These are phyloP conservation scores for Suillus discolor DNA, from an alignment of 768 basidiomycete genomes.

Conservation along the genomic window DNA sequence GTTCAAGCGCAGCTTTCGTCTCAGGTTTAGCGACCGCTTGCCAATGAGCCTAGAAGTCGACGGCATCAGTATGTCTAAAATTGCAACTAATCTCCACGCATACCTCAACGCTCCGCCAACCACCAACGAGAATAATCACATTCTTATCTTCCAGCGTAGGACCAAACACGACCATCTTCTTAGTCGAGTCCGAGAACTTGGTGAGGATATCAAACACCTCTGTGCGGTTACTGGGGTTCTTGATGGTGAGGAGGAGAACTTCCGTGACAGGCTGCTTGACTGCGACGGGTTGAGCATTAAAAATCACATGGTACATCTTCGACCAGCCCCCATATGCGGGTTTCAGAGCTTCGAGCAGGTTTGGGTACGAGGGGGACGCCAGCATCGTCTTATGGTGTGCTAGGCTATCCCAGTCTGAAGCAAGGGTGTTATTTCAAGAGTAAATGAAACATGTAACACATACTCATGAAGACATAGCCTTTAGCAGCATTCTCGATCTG, in stretches of 20 bases:
- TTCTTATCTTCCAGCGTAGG: conserved; percentile 23
- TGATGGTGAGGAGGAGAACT: conserved; percentile 21
- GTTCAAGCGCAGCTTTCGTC: conserved; percentile 6
- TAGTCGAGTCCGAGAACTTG: conserved; percentile 16
- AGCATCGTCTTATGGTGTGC: conserved; percentile 23
- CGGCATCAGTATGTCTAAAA: background rate
- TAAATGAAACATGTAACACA: background rate
- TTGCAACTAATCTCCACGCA: background rate
- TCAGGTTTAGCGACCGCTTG: conserved; percentile 14
- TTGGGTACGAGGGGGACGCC: conserved; percentile 2
- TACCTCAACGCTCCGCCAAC: conserved; percentile 30
- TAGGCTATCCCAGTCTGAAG: conserved; percentile 29
- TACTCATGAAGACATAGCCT: conserved; percentile 23
- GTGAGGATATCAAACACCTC: conserved; percentile 16
- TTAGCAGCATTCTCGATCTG: conserved; percentile 22
- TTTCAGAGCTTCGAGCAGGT: conserved; percentile 11
- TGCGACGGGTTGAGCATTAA: conserved; percentile 18
- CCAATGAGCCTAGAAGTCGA: conserved; percentile 18
- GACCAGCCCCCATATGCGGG: conserved; percentile 10
- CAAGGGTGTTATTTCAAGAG: background rate
- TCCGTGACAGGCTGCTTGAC: conserved; percentile 27
- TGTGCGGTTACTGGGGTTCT: conserved; percentile 24
- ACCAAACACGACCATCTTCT: conserved; percentile 23
- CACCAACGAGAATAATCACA: conserved; percentile 21
- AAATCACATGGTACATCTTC: conserved; percentile 25